These are phyloP conservation scores for Epichloe aotearoae DNA, from an alignment of 2,329 filamentous ascomycete species.

Conservation along the genomic window DNA sequence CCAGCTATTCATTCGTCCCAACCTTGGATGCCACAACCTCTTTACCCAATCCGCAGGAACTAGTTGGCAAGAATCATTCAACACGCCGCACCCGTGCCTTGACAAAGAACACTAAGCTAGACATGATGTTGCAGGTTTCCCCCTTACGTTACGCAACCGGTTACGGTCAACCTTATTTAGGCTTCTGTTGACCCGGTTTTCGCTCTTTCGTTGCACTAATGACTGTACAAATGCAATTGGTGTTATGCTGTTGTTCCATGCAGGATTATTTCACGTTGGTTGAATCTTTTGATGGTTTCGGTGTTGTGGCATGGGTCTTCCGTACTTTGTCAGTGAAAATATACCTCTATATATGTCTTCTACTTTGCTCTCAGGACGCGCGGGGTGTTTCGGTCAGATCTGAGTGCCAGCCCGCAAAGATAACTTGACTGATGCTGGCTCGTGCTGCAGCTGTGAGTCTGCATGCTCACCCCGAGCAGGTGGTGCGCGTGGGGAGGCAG, in stretches of 20 bases:
- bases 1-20: not conserved
- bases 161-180: constrained; percentile 1
- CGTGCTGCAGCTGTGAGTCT: not conserved
- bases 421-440: not conserved
- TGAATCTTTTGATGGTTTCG: not conserved
- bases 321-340: not conserved
- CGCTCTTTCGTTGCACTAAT: not conserved
- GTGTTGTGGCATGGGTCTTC: not conserved
- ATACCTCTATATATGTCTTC: not conserved
- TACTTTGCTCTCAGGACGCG: not conserved
- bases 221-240: constrained; percentile 1
- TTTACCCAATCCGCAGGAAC: not conserved
- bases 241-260: constrained; percentile 1
- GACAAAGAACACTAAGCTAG: constrained; percentile 8
- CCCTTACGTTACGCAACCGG: not conserved
- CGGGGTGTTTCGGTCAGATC: no score
- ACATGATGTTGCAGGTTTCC: constrained; percentile 5
- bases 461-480: not conserved
- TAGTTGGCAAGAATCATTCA: not conserved
- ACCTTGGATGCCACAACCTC: not conserved
- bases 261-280: not conserved
- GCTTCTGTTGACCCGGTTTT: constrained; percentile 2
- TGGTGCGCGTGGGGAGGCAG: not conserved
- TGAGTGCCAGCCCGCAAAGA: not conserved
- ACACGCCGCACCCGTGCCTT: constrained; percentile 3